Evolutionary conservation across 192 early-diverging fungal genomes (phyloP).

Genomic region (Rhizophlyctis rosea): DNA sequence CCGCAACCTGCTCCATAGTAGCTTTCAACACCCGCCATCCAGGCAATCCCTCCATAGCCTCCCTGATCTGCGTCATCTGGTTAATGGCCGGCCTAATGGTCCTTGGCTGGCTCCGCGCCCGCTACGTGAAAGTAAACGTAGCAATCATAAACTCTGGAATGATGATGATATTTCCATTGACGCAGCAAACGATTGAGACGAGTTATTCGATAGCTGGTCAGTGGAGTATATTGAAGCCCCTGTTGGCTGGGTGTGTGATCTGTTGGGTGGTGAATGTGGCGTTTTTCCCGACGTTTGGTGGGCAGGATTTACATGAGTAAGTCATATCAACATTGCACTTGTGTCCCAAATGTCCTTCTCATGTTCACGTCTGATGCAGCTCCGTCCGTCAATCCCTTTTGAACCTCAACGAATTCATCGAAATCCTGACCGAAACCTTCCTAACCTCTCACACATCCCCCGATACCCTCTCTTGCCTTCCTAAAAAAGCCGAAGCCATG

Average conservation of each 20-base stretch:
- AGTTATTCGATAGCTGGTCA: background rate
- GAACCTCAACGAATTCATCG: conserved; percentile 15
- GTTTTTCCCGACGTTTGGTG: conserved; percentile 22
- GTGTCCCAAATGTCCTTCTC: background rate
- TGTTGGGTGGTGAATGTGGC: conserved; percentile 12
- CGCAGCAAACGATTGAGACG: background rate
- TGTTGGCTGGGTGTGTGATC: conserved; percentile 12
- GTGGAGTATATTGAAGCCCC: conserved; percentile 12
- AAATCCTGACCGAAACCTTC: conserved; percentile 16
- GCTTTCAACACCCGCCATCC: background rate
- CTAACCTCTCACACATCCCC: conserved; percentile 2
- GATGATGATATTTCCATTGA: conserved; percentile 18
- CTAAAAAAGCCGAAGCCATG: conserved; percentile 16
- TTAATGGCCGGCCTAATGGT: conserved; percentile 6
- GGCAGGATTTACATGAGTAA: conserved; percentile 8
- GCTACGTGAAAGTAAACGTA: conserved; percentile 4
- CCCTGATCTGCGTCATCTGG: conserved; percentile 14
- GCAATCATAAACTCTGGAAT: background rate
- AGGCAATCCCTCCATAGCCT: background rate
- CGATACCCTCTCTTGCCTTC: conserved; percentile 14
- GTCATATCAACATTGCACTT: background rate
- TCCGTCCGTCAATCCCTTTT: conserved; percentile 19
- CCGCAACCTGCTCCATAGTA: background rate
- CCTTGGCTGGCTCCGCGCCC: conserved; percentile 20
- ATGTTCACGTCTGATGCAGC: background rate